Base-by-base conservation (phyloP, 164 flowering plant genomes). In the Chimonanthus praecox region DNA sequence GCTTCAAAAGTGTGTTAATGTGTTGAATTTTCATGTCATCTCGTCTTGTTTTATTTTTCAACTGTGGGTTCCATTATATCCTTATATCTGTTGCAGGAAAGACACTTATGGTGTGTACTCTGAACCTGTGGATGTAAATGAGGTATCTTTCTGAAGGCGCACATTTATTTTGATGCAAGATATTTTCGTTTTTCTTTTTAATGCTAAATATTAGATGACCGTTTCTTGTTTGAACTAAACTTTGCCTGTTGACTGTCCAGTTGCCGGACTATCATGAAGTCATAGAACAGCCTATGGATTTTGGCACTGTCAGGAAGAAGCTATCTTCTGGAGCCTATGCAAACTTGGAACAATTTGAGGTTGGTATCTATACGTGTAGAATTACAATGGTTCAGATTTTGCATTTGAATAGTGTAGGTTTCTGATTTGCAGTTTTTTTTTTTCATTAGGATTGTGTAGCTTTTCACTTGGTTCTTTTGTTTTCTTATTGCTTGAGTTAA, bases 81-180 rank as follows among this genome's bases (percentile, higher is more conserved):
- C 69, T 65, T 44, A 13, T 43, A 21, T 69, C 64, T 71, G n/a
- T 51, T 88, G 83, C 84, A 95, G 98, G 88, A 95, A 93, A 82
- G 99, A 95, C 81, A 88, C 94, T 50, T 84, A 90, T 70, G 89
- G 94, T 5, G 99, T 88, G 43, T 95, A 86, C 78, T 90, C 98
- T 5, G 97, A 95, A 71, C 96, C 99, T 0, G 99, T 93, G 81
- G 99, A 95, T 87, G 96, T 94, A 0, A 78, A 88, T 62, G 98
- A 95, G 97, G 99, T 94, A 73, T 49, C 71, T 77, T 44, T 65
- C 61, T 43, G 13, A 10, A n/a, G 67, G 48, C 16, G 46, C 45
- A 5, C 68, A 46, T 66, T 48, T 66, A 48, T 66, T 9, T 43
- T 43, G 46, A 15, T 45, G 8, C 48, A 10, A 45, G 68, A 66